Evolutionary conservation across 1,139 yeast species (phyloP).

Genomic region (Komagataea norvegica): DNA sequence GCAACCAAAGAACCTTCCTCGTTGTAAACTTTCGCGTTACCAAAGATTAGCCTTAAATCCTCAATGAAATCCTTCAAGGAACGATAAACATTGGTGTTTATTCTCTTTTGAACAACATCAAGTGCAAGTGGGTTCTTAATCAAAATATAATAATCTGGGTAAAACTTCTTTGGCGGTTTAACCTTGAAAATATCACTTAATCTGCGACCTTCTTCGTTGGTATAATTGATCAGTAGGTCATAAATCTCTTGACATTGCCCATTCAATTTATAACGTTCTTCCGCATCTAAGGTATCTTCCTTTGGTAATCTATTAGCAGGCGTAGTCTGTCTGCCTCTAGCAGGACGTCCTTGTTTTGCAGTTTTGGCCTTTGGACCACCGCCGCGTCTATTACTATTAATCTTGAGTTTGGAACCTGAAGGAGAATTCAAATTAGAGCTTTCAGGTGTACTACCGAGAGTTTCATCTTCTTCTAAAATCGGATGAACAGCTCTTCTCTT

Average conservation of each 20-base stretch:
- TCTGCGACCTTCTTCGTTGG: constrained; percentile 39
- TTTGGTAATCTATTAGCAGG: constrained; percentile 36
- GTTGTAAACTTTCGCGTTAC: constrained; percentile 82
- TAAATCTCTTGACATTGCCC: constrained; percentile 40
- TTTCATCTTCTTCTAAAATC: constrained; percentile 15
- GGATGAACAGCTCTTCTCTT: constrained; percentile 25
- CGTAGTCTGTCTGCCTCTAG: constrained; percentile 27
- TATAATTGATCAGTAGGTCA: constrained; percentile 40
- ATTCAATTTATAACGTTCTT: constrained; percentile 41
- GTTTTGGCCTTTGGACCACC: constrained; percentile 9
- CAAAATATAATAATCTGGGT: constrained; percentile 83
- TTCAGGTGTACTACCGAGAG: constrained; percentile 12
- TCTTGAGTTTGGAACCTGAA: constrained; percentile 12
- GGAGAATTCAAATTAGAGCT: constrained; percentile 12
- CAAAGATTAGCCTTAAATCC: constrained; percentile 73
- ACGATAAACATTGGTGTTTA: constrained; percentile 49
- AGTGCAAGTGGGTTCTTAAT: constrained; percentile 81
- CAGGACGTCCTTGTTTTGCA: constrained; percentile 4
- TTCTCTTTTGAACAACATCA: constrained; percentile 58
- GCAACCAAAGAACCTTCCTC: constrained; percentile 85
- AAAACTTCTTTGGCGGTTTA: constrained; percentile 65
- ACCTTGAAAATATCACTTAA: constrained; percentile 61
- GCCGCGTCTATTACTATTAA: neutral
- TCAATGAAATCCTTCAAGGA: constrained; percentile 57
- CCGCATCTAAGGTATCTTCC: constrained; percentile 39